A percentile compares a stretch with the other conserved stretches of the same genome.
These are phyloP conservation scores for Steccherinum ochraceum DNA, from an alignment of 768 basidiomycete species.

Conservation along the genomic window DNA sequence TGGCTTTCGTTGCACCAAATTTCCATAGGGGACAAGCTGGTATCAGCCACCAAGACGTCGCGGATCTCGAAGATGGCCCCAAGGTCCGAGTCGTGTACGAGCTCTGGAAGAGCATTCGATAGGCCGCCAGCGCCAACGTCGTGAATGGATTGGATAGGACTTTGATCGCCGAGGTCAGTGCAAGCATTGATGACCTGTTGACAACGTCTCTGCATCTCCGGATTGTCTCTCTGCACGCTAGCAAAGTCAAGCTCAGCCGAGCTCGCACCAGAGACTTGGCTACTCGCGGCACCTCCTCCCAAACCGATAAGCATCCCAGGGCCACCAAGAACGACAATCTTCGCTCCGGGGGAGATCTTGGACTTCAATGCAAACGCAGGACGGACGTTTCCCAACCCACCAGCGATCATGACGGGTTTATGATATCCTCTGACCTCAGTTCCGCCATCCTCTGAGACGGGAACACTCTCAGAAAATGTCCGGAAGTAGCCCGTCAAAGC, in stretches of 20 bases:
- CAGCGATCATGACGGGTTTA: constrained; percentile 99
- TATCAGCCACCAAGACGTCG: constrained; percentile 87
- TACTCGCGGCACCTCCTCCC: constrained; percentile 94
- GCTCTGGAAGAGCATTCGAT: constrained; percentile 93
- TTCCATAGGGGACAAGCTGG: constrained; percentile 97
- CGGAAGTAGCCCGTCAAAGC: constrained; percentile 92
- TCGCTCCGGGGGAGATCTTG: constrained; percentile 72
- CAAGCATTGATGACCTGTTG: constrained; percentile 98
- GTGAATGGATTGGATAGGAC: constrained; percentile 93
- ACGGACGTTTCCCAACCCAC: constrained; percentile 91
- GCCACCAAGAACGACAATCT: constrained; percentile 89
- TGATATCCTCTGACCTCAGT: constrained; percentile 89
- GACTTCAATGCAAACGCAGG: constrained; percentile 77
- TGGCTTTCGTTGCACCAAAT: constrained; percentile 99
- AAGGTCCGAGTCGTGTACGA: constrained; percentile 92
- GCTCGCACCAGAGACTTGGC: constrained; percentile 85
- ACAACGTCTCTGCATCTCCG: constrained; percentile 96
- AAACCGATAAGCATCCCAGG: constrained; percentile 95
- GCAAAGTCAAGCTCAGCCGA: constrained; percentile 95
- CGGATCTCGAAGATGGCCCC: constrained; percentile 93
- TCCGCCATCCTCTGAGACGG: constrained; percentile 40
- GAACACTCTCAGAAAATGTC: constrained; percentile 80
- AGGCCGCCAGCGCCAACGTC: constrained; percentile 97
- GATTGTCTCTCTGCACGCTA: constrained; percentile 95
- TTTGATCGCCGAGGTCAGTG: constrained; percentile 48